Base-by-base conservation (phyloP, 176 grass and related monocot species). In the Oryza coarctata region DNA sequence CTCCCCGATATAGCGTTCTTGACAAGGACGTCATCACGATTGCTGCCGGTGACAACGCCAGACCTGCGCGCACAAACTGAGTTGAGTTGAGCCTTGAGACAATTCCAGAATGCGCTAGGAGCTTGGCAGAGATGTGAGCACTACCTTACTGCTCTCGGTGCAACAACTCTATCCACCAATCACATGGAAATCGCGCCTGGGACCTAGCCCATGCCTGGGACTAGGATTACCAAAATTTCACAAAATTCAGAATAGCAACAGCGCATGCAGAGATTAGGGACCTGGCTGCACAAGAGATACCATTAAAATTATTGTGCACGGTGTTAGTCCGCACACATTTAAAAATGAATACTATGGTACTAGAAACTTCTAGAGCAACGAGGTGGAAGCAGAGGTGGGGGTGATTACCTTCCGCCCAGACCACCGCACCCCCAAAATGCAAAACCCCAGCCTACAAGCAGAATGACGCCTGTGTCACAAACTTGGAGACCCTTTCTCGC, bases 11-110 rank as follows among this genome's bases (percentile, higher is more conserved):
- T n/a, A 89, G 70, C 32, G 89, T 83, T 6, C 88, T 61, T 6
- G 89, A 83, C 47, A 87, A 76, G 65, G 92, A 91, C 65, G 89
- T 60, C 92, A 89, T 91, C 49, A 0, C 6, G 55, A 33, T 52
- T 4, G 14, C 65, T 41, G 36, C 27, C 3, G 3, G 20, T 77
- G 34, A 74, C 43, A 63, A 9, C 72, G 33, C 7, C 17, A 57
- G n/a, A 77, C 28, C 83, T 89, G 79, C 9, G 35, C 33, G 58
- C 26, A 78, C 1, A 66, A 38, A 78, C 5, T 12, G 22, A 36
- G 32, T 0, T 71, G 20, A 88, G 61, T 17, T 68, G 61, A 74
- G 39, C 7, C 7, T 20, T 9, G 12, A 86, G 66, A 86, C 44
- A 9, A 57, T 10, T 77, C 60, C 22, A 66, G 40, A 76, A 66